A percentile compares a stretch with the other conserved stretches of the same genome.
phyloP scores from a whole-genome alignment of 202 grass and related monocot genomes.

The Setaria italica region DNA sequence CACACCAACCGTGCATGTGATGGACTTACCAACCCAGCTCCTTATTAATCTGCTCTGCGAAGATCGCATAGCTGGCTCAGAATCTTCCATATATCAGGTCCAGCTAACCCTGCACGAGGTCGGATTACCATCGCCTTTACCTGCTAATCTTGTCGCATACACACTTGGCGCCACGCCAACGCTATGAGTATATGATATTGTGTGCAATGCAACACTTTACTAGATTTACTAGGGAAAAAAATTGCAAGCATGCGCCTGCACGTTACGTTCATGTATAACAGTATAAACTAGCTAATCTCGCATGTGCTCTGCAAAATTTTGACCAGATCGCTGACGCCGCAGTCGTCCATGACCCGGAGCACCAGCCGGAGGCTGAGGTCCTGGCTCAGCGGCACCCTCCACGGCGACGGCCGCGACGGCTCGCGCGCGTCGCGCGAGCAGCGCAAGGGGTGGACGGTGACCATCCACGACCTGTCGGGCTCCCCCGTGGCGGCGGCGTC shows the following conservation, averaged over 20 bases:
- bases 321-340: conserved; percentile 60
- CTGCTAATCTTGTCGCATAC: conserved; percentile 28
- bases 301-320: conserved; percentile 4
- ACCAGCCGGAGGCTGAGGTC: conserved; percentile 56
- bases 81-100: conserved; percentile 46
- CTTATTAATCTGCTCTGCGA: conserved; percentile 25
- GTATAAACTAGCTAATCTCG: conserved; percentile 28
- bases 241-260: conserved; percentile 38
- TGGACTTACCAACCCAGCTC: conserved; percentile 1
- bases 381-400: conserved; percentile 63
- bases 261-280: conserved; percentile 30
- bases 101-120: conserved; percentile 15
- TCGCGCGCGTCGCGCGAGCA: conserved; percentile 57
- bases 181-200: neutral
- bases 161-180: conserved; percentile 36
- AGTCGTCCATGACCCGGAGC: conserved; percentile 54
- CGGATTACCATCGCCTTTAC: conserved; percentile 12
- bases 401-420: conserved; percentile 52
- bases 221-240: neutral
- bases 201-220: neutral
- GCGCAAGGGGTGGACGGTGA: conserved; percentile 97
- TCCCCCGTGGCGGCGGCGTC: conserved; percentile 86
- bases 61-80: conserved; percentile 37
- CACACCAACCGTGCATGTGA: conserved; percentile 49
- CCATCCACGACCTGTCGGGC: conserved; percentile 96